Evolutionary conservation across 352 stramenopile species (phyloP).

Genomic region (Globisporangium megalacanthum): DNA sequence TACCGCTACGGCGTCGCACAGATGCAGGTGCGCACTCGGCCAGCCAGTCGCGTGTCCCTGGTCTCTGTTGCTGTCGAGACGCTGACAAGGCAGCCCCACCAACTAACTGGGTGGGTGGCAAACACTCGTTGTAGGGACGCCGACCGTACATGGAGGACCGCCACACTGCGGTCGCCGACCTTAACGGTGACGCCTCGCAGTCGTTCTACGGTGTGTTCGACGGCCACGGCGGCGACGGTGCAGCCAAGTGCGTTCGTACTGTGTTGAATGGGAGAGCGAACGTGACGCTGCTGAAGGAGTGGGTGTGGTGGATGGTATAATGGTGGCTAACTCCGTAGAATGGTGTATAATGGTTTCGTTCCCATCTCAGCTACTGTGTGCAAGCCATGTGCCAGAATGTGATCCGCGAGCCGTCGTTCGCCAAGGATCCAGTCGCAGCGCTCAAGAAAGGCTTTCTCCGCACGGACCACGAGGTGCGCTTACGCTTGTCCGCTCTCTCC

Average conservation of each 20-base stretch:
- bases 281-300: neutral
- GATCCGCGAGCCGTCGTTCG: conserved; percentile 62
- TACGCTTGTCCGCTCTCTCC: neutral
- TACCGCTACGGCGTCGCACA: conserved; percentile 81
- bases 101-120: no score
- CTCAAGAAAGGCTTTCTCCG: conserved; percentile 77
- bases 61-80: neutral
- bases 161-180: conserved; percentile 64
- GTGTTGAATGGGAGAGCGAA: neutral
- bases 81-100: no score
- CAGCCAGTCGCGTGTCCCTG: no score
- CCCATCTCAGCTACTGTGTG: conserved; percentile 59
- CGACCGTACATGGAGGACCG: conserved; percentile 91
- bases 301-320: neutral
- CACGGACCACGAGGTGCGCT: conserved; percentile 66
- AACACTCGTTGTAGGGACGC: conserved; percentile 28
- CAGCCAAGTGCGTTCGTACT: conserved; percentile 69
- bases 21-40: conserved; percentile 39
- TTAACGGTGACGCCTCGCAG: conserved; percentile 75
- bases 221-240: conserved; percentile 87
- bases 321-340: no score
- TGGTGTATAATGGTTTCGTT: neutral
- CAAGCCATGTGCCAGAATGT: conserved; percentile 81
- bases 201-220: conserved; percentile 94
- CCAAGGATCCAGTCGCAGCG: conserved; percentile 56